Evolutionary conservation across 306 rosid genomes (phyloP).

Genomic region (Myrica gale): DNA sequence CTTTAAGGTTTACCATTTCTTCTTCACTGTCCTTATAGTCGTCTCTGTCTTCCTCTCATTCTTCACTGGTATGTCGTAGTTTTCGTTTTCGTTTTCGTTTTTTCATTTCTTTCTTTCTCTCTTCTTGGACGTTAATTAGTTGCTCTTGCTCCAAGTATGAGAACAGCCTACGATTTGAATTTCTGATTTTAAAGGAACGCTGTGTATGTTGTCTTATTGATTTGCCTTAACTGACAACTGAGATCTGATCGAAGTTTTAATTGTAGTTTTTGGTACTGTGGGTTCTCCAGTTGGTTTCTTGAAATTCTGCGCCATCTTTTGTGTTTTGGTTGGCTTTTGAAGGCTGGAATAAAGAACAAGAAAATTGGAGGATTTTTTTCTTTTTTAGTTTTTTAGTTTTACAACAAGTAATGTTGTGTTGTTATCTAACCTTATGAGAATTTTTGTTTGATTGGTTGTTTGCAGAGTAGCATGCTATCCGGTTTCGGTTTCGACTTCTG

Average conservation of each 20-base stretch:
- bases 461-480: slow-evolving; percentile 44
- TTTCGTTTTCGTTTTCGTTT: neutral
- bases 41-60: slow-evolving; percentile 27
- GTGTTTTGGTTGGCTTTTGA: neutral
- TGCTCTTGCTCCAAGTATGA: too few species aligned
- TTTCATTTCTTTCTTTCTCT: neutral
- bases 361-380: too few species aligned
- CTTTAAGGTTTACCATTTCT: slow-evolving; percentile 37
- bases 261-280: neutral
- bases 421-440: slow-evolving; percentile 7
- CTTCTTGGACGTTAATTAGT: too few species aligned
- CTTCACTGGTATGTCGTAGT: slow-evolving; percentile 25
- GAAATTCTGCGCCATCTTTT: neutral
- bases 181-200: neutral
- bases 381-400: neutral
- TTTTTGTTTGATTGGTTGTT: slow-evolving; percentile 12
- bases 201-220: slow-evolving; percentile 1
- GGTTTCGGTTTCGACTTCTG: slow-evolving; percentile 11
- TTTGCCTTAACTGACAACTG: slow-evolving; percentile 16
- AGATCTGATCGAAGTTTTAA: slow-evolving; percentile 33
- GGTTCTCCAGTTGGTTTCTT: neutral
- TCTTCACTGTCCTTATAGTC: slow-evolving; percentile 25
- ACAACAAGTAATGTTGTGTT: neutral
- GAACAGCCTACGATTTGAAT: slow-evolving; percentile 13
- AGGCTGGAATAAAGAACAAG: neutral